Percentiles rank a stretch among this genome's conserved stretches.
Evolutionary conservation across 1,284 basidiomycete species (phyloP).

Genomic region (Irpex sp.): DNA sequence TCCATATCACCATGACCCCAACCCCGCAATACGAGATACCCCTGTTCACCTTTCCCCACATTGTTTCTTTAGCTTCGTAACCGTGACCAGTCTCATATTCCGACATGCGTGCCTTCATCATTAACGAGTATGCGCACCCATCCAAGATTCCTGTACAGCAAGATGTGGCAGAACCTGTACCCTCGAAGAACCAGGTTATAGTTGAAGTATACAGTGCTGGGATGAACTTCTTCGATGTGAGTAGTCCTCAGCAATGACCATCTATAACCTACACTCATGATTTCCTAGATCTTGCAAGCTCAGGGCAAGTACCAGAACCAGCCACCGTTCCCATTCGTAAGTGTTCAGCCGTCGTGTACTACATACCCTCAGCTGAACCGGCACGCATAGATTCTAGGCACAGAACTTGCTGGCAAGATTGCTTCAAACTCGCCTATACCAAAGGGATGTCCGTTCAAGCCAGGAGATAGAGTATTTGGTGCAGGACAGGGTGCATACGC

Average conservation of each 20-base stretch:
- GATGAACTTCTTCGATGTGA: conserved; percentile 79
- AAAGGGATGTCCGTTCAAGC: conserved; percentile 72
- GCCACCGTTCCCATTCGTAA: conserved; percentile 75
- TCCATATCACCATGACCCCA: not conserved
- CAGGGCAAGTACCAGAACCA: conserved; percentile 88
- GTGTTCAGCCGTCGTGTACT: not conserved
- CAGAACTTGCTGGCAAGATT: conserved; percentile 86
- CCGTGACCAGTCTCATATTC: not conserved
- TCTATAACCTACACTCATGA: not conserved
- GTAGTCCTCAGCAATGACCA: conserved; percentile 14
- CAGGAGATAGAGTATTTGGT: conserved; percentile 90
- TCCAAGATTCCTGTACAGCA: conserved; percentile 57
- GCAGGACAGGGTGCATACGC: conserved; percentile 79
- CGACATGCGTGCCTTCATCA: conserved; percentile 77
- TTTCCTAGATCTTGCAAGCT: conserved; percentile 68
- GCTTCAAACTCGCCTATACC: conserved; percentile 77
- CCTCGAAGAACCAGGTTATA: conserved; percentile 58
- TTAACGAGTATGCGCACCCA: conserved; percentile 72
- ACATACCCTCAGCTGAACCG: not conserved
- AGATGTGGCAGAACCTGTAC: conserved; percentile 59
- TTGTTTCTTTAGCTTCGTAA: not conserved
- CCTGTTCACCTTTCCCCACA: not conserved
- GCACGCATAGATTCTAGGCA: conserved; percentile 48
- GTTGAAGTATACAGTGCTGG: conserved; percentile 80
- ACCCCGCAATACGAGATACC: not conserved